Evolutionary conservation across 495 filamentous ascomycete species (phyloP).

Genomic region (Chaetomium tenue): DNA sequence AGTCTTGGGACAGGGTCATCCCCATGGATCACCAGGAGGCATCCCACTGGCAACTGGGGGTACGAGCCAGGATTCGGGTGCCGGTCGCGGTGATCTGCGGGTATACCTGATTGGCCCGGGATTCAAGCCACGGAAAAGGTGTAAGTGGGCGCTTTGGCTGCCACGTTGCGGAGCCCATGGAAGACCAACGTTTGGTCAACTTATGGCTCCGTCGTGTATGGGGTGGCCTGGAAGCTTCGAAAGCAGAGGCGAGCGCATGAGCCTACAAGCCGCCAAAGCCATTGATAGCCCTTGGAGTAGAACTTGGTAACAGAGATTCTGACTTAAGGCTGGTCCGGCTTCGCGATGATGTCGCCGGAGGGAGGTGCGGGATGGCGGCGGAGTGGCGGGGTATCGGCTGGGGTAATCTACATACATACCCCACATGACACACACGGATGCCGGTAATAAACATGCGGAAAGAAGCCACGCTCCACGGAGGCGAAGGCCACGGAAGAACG

Average conservation of each 20-base stretch:
- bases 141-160: conserved; percentile 15
- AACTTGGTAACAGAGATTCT: background rate
- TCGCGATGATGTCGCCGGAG: conserved; percentile 5
- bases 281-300: background rate
- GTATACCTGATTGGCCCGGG: conserved; percentile 3
- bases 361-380: conserved; percentile 7
- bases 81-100: conserved; percentile 8
- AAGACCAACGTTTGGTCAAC: background rate
- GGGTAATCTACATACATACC: background rate
- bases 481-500: background rate
- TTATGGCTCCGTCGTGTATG: background rate
- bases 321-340: background rate
- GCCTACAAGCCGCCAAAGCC: background rate
- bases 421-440: conserved; percentile 11
- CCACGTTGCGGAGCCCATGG: conserved; percentile 4
- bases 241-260: background rate
- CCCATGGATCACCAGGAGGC: background rate
- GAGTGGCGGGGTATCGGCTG: background rate
- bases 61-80: conserved; percentile 1
- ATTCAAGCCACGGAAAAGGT: conserved; percentile 1
- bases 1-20: conserved; percentile 1
- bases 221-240: background rate
- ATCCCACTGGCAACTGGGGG: background rate
- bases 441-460: conserved; percentile 9
- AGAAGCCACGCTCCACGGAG: background rate